These are phyloP conservation scores for Vickermania ingenoplastis DNA, from an alignment of 208 protist genomes.

Conservation along the genomic window DNA sequence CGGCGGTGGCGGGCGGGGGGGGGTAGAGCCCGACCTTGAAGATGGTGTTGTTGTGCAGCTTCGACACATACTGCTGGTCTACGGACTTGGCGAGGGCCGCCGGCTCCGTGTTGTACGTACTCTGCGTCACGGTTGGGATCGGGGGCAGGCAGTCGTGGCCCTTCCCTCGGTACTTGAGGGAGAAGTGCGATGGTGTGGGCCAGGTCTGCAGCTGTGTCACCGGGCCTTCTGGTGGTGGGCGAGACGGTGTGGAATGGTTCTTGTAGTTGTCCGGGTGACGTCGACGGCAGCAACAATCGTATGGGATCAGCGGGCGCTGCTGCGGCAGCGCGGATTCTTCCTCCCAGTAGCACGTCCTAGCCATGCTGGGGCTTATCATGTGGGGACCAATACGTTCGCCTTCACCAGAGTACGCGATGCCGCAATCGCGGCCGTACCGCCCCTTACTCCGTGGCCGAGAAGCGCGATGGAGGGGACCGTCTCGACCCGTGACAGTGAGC, in stretches of 20 bases:
- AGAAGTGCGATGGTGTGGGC: neutral
- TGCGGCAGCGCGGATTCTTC: neutral
- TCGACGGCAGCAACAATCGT: neutral
- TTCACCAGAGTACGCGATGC: neutral
- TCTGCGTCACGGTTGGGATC: neutral
- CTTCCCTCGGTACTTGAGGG: neutral
- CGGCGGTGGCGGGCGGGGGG: neutral
- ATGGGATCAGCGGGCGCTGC: neutral
- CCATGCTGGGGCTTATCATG: neutral
- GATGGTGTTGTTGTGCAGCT: neutral
- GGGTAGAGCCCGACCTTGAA: neutral
- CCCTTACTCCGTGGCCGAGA: neutral
- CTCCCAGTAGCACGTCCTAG: neutral
- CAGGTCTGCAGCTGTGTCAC: neutral
- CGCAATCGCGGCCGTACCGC: neutral
- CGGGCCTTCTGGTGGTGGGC: neutral
- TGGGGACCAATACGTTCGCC: neutral
- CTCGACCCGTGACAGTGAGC: neutral
- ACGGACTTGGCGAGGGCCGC: neutral
- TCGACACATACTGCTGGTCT: neutral
- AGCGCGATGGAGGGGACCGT: neutral
- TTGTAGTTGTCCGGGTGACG: neutral
- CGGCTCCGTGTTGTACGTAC: neutral
- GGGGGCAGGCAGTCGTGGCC: neutral
- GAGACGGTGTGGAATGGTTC: neutral